Evolutionary conservation across 169 alveolate genomes (phyloP).

Genomic region (Eimeria brunetti): DNA sequence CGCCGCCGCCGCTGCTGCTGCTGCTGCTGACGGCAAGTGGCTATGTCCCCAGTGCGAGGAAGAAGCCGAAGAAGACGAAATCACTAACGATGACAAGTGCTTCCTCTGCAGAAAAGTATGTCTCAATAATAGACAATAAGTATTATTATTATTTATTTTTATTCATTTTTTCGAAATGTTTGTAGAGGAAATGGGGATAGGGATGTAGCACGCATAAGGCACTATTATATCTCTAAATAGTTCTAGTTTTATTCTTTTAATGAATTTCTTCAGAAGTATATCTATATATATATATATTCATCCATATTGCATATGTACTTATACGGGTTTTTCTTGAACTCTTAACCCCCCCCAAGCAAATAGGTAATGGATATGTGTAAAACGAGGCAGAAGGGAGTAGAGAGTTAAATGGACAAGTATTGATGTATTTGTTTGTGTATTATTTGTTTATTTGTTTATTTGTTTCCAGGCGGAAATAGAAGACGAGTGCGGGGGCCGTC

Average conservation of each 20-base stretch:
- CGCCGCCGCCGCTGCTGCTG: too few relatives aligned
- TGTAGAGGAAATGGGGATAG: too few relatives aligned
- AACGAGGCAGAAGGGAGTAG: background rate
- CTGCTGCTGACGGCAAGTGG: slow-evolving; percentile 24
- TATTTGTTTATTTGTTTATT: background rate
- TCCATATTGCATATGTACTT: too few relatives aligned
- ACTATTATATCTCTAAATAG: too few relatives aligned
- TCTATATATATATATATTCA: too few relatives aligned
- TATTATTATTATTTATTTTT: background rate
- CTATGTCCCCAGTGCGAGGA: slow-evolving; percentile 74
- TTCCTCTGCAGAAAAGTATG: slow-evolving; percentile 60
- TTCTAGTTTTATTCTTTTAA: too few relatives aligned
- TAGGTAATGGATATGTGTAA: background rate
- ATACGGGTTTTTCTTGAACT: background rate
- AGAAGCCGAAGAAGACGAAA: slow-evolving; percentile 74
- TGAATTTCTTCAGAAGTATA: too few relatives aligned
- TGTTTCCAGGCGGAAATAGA: slow-evolving; percentile 57
- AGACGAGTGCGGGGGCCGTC: slow-evolving; percentile 54
- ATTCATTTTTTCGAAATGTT: background rate
- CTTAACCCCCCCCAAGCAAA: too few relatives aligned
- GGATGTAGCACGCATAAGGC: too few relatives aligned
- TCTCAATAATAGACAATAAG: background rate
- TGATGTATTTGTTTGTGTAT: background rate
- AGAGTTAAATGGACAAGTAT: background rate
- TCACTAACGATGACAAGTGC: slow-evolving; percentile 70